A percentile compares a stretch with the other conserved stretches of the same genome.
These are phyloP conservation scores for Ilex aquifolium DNA, from an alignment of 257 asterid species.

Conservation along the genomic window DNA sequence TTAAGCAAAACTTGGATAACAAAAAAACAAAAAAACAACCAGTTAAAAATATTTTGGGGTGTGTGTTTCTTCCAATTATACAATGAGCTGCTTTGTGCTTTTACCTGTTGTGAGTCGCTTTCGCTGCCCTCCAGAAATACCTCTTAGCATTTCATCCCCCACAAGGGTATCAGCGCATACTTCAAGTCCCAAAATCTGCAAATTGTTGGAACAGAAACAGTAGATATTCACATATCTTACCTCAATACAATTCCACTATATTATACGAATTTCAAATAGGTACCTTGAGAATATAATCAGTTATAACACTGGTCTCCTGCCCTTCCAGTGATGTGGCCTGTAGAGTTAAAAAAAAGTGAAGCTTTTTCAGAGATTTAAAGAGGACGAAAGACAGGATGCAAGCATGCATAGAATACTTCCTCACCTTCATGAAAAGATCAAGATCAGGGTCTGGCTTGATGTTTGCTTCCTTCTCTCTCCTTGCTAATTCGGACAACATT, in stretches of 20 bases:
- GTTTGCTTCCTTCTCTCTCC: constrained; percentile 83
- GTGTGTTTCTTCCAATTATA: too few relatives aligned
- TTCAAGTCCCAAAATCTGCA: constrained; percentile 80
- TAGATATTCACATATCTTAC: background rate
- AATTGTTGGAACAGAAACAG: background rate
- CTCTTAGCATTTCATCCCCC: constrained; percentile 81
- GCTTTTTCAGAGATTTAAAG: background rate
- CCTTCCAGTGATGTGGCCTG: constrained; percentile 84
- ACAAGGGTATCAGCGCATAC: constrained; percentile 78
- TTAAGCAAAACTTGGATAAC: too few relatives aligned
- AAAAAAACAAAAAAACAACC: too few relatives aligned
- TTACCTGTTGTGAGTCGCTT: constrained; percentile 85
- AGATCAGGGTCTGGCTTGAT: constrained; percentile 82
- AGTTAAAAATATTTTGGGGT: too few relatives aligned
- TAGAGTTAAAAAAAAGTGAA: background rate
- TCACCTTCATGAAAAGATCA: constrained; percentile 88
- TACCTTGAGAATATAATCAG: constrained; percentile 89
- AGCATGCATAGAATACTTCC: background rate
- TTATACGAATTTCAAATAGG: background rate
- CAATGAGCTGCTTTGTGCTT: too few relatives aligned
- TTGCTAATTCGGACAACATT: constrained; percentile 66
- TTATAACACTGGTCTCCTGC: constrained; percentile 65
- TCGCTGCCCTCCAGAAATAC: constrained; percentile 85
- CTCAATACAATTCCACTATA: background rate
- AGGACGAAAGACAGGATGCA: background rate